A percentile compares a stretch with the other conserved stretches of the same genome.
These are phyloP conservation scores for Candida rishiriensis DNA, from an alignment of 805 yeast species.

Conservation along the genomic window DNA sequence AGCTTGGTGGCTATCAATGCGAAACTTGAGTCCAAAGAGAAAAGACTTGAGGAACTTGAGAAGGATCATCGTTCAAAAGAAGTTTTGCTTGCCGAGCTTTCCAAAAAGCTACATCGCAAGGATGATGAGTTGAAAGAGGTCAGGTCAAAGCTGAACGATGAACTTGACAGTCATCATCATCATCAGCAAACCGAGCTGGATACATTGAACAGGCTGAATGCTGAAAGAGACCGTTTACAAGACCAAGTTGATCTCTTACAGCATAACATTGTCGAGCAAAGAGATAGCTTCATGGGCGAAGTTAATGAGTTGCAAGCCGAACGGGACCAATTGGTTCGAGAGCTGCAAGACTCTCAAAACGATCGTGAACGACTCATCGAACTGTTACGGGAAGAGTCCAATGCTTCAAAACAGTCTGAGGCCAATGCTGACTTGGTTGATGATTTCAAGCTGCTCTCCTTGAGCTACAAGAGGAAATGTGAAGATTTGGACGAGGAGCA, in stretches of 20 bases:
- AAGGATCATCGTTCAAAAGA: constrained; percentile 7
- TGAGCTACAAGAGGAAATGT: constrained; percentile 29
- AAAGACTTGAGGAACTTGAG: constrained; percentile 16
- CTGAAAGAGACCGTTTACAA: neutral
- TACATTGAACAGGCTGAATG: neutral
- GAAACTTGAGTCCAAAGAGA: constrained; percentile 9
- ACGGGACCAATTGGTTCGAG: constrained; percentile 30
- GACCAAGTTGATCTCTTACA: neutral
- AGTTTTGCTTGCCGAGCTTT: constrained; percentile 1
- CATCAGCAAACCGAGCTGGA: too few species aligned
- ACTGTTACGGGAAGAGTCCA: constrained; percentile 4
- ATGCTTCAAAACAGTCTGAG: constrained; percentile 1
- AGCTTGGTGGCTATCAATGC: constrained; percentile 12
- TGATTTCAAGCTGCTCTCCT: constrained; percentile 36
- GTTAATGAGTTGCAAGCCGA: constrained; percentile 16
- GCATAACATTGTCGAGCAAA: neutral
- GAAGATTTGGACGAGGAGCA: constrained; percentile 21
- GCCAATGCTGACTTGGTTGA: constrained; percentile 27
- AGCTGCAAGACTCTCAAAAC: constrained; percentile 33
- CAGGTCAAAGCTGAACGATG: neutral
- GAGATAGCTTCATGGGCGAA: constrained; percentile 5
- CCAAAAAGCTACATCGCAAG: constrained; percentile 1
- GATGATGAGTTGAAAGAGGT: neutral
- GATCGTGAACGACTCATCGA: constrained; percentile 30
- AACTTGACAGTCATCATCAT: too few species aligned